Percentiles rank a stretch among this genome's conserved stretches.
Evolutionary conservation across 2,329 filamentous ascomycete genomes (phyloP).

Genomic region (Nigrospora sphaerica): DNA sequence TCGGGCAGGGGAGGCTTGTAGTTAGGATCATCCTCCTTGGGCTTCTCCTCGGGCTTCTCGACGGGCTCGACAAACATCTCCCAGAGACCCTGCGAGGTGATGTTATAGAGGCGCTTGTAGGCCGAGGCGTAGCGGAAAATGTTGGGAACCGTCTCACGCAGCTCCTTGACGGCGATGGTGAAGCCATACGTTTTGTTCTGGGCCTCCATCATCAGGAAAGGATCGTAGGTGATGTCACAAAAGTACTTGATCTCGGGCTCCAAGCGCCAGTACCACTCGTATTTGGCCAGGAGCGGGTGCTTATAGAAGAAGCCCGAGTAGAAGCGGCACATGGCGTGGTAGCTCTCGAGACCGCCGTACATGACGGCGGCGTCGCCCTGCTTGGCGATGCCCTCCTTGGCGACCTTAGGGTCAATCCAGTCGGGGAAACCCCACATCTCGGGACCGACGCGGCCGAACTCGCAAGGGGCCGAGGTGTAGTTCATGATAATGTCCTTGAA

Average conservation of each 20-base stretch:
- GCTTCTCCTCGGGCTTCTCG: slow-evolving; percentile 52
- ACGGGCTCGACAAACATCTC: slow-evolving; percentile 91
- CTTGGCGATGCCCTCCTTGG: slow-evolving; percentile 91
- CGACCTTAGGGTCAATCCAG: slow-evolving; percentile 90
- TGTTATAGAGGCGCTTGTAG: slow-evolving; percentile 87
- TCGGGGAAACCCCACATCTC: slow-evolving; percentile 96
- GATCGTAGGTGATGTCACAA: slow-evolving; percentile 98
- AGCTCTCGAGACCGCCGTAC: slow-evolving; percentile 98
- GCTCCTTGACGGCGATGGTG: slow-evolving; percentile 96
- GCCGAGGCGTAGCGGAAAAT: slow-evolving; percentile 98
- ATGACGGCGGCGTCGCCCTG: slow-evolving; percentile 97
- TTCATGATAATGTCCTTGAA: slow-evolving; percentile 86
- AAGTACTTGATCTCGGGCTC: slow-evolving; percentile 99
- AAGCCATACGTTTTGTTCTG: slow-evolving; percentile 97
- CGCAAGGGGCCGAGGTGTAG: slow-evolving; percentile 79
- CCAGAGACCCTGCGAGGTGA: slow-evolving; percentile 89
- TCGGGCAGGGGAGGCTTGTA: slow-evolving; percentile 61
- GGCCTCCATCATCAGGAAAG: slow-evolving; percentile 91
- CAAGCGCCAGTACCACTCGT: slow-evolving; percentile 99
- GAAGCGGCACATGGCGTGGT: slow-evolving; percentile 98
- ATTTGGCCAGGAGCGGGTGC: slow-evolving; percentile 88
- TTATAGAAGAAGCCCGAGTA: slow-evolving; percentile 99
- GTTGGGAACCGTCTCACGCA: slow-evolving; percentile 95
- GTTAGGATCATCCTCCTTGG: slow-evolving; percentile 55
- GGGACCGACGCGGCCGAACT: slow-evolving; percentile 88